Percentiles rank a stretch among this genome's conserved stretches.
Conservation (phyloP, 2,329 filamentous ascomycete species). For the Ophiognomonia clavigignenti-juglandacearum region DNA sequence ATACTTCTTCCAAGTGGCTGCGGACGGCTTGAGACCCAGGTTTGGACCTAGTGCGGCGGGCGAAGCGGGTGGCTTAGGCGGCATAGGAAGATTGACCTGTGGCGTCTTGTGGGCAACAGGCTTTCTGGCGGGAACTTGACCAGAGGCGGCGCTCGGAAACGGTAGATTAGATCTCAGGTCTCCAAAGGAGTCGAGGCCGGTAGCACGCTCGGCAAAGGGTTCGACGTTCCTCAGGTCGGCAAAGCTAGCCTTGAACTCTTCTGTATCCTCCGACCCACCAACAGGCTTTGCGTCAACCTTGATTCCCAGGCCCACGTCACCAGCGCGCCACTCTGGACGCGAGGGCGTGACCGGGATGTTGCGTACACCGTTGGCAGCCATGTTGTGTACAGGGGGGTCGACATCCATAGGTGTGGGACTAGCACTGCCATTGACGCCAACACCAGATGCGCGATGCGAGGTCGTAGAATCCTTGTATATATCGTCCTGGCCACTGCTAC, state of each 20-base stretch:
- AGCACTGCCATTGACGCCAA: slow-evolving; percentile 22
- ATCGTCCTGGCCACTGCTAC: slow-evolving; percentile 33
- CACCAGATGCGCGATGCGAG: not conserved
- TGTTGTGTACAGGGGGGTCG: slow-evolving; percentile 42
- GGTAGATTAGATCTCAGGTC: slow-evolving; percentile 54
- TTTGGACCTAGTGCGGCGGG: slow-evolving; percentile 36
- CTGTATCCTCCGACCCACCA: slow-evolving; percentile 50
- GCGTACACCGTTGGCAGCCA: slow-evolving; percentile 32
- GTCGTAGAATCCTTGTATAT: slow-evolving; percentile 17
- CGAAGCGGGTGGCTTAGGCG: slow-evolving; percentile 45
- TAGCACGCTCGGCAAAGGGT: slow-evolving; percentile 43
- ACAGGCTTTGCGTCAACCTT: slow-evolving; percentile 19
- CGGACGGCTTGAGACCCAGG: slow-evolving; percentile 38
- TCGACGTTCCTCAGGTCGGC: slow-evolving; percentile 52
- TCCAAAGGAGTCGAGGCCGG: slow-evolving; percentile 48
- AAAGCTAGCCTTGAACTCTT: slow-evolving; percentile 50
- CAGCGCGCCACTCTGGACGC: slow-evolving; percentile 54
- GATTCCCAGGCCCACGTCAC: slow-evolving; percentile 32
- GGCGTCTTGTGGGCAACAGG: slow-evolving; percentile 27
- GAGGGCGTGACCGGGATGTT: slow-evolving; percentile 56
- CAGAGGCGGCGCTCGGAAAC: slow-evolving; percentile 48
- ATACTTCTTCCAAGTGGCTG: slow-evolving; percentile 45
- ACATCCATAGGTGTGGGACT: slow-evolving; percentile 63
- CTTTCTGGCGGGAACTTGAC: slow-evolving; percentile 31
- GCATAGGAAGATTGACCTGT: slow-evolving; percentile 44